Evolutionary conservation across 371 early-diverging fungal genomes (phyloP).

Genomic region (Parasitella parasitica): DNA sequence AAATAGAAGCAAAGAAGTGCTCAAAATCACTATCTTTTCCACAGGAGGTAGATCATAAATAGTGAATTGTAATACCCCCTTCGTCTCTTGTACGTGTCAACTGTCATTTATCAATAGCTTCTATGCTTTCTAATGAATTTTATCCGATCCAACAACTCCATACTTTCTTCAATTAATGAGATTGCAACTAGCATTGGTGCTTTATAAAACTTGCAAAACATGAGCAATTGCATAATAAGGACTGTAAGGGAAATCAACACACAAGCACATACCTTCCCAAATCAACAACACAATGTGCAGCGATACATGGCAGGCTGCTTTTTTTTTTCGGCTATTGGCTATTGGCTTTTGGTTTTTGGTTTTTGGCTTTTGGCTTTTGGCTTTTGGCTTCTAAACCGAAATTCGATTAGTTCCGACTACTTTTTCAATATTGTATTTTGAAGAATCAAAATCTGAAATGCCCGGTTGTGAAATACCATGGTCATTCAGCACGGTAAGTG

Average conservation of each 20-base stretch:
- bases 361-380: too few relatives aligned
- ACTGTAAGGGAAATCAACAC: too few relatives aligned
- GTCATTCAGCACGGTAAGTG: conserved; percentile 48
- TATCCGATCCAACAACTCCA: conserved; percentile 74
- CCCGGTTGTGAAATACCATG: conserved; percentile 73
- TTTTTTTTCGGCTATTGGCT: too few relatives aligned
- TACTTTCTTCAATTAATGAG: conserved; percentile 79
- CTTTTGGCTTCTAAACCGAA: conserved; percentile 37
- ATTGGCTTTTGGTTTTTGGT: too few relatives aligned
- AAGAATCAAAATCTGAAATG: conserved; percentile 78
- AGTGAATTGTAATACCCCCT: conserved; percentile 7
- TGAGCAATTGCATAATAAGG: not conserved
- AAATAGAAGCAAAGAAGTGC: too few relatives aligned
- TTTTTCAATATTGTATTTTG: conserved; percentile 59
- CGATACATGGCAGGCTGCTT: conserved; percentile 59
- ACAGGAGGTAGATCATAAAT: too few relatives aligned
- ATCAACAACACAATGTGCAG: conserved; percentile 83
- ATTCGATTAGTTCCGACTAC: conserved; percentile 69
- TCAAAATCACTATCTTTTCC: too few relatives aligned
- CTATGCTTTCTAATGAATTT: conserved; percentile 69
- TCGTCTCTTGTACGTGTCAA: conserved; percentile 64
- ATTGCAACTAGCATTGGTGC: conserved; percentile 70
- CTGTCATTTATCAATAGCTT: conserved; percentile 75
- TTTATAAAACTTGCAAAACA: conserved; percentile 17
- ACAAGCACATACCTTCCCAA: conserved; percentile 62